These are phyloP conservation scores for Neoboletus brunneissimus DNA, from an alignment of 768 basidiomycete genomes.

Conservation along the genomic window DNA sequence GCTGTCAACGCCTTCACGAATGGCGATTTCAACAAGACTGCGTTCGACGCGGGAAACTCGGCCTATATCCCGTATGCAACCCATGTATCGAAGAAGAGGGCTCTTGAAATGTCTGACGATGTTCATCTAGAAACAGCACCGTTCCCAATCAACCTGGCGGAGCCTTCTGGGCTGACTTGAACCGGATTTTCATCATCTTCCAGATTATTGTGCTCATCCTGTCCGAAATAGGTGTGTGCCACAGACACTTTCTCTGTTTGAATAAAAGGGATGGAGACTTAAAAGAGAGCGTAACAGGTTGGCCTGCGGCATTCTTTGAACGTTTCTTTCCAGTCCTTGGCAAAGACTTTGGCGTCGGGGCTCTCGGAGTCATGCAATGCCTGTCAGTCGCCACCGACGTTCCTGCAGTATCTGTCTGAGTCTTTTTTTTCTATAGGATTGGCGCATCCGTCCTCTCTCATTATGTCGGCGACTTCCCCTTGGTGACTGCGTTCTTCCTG, in stretches of 20 bases:
- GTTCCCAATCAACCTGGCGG: slow-evolving; percentile 95
- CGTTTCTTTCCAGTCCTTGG: slow-evolving; percentile 93
- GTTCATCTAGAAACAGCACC: slow-evolving; percentile 55
- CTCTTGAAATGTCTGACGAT: neutral
- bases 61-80: slow-evolving; percentile 78
- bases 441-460: slow-evolving; percentile 72
- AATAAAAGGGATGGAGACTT: neutral
- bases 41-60: slow-evolving; percentile 50
- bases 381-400: slow-evolving; percentile 47
- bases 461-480: slow-evolving; percentile 78
- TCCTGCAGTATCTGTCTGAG: neutral
- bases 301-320: slow-evolving; percentile 78
- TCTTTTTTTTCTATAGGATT: slow-evolving; percentile 38
- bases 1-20: slow-evolving; percentile 64
- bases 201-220: slow-evolving; percentile 70
- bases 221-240: slow-evolving; percentile 39
- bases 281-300: slow-evolving; percentile 36
- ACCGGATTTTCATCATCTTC: slow-evolving; percentile 81
- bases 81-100: neutral
- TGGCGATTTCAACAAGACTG: slow-evolving; percentile 36
- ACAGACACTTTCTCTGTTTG: neutral
- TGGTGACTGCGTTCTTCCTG: slow-evolving; percentile 83
- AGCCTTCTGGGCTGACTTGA: slow-evolving; percentile 86
- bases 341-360: slow-evolving; percentile 77
- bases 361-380: slow-evolving; percentile 84